A percentile compares a stretch with the other conserved stretches of the same genome.
phyloP scores from a whole-genome alignment of 2,329 filamentous ascomycete species.

The Colletotrichum magnum region DNA sequence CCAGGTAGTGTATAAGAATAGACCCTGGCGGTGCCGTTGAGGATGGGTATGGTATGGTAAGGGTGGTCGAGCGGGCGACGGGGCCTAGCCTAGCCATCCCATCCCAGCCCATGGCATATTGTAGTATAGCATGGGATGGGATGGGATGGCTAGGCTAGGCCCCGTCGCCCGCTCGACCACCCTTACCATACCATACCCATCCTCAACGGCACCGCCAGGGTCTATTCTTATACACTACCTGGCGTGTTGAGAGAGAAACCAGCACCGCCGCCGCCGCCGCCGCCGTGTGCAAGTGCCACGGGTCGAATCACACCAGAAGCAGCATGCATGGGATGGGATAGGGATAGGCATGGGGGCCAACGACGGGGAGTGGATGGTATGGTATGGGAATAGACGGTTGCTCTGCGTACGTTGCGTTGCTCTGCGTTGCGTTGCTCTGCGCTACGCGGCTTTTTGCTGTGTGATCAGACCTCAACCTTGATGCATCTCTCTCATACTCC shows the following conservation, averaged over 20 bases:
- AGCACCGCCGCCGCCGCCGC: constrained; percentile 16
- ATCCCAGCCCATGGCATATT: constrained; percentile 20
- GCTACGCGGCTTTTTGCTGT: constrained; percentile 29
- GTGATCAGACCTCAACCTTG: constrained; percentile 40
- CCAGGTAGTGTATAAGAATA: constrained; percentile 38
- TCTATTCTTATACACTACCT: constrained; percentile 38
- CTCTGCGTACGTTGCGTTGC: constrained; percentile 35
- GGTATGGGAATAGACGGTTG: constrained; percentile 24
- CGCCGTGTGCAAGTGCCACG: constrained; percentile 34
- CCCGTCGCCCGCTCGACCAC: constrained; percentile 29
- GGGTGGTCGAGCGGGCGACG: constrained; percentile 29
- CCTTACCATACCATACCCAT: constrained; percentile 6
- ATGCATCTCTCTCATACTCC: constrained; percentile 27
- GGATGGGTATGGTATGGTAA: neutral
- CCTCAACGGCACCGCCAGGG: constrained; percentile 22
- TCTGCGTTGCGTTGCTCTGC: constrained; percentile 22
- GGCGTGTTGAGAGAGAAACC: constrained; percentile 17
- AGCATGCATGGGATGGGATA: constrained; percentile 32
- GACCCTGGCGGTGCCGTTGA: constrained; percentile 26
- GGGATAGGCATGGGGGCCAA: constrained; percentile 29
- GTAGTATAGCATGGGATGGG: neutral
- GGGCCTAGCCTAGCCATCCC: neutral
- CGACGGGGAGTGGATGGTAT: constrained; percentile 8
- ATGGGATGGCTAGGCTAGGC: neutral
- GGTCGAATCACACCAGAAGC: constrained; percentile 40